Percentiles rank a stretch among this genome's conserved stretches.
Conservation (phyloP, 2,329 filamentous ascomycete species). For the Sphaerulina vaccinii region DNA sequence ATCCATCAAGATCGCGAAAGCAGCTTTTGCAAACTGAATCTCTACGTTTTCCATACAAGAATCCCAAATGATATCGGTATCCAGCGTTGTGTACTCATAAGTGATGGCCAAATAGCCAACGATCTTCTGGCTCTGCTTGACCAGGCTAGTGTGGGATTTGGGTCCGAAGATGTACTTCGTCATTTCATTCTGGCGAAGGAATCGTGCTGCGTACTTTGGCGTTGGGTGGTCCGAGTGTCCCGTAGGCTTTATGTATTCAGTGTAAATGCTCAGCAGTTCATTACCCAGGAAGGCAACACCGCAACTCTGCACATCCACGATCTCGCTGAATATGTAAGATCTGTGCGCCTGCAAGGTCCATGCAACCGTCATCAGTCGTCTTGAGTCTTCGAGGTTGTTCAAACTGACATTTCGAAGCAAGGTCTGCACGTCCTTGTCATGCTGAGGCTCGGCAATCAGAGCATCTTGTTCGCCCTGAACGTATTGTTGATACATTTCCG, state of each 20-base stretch:
- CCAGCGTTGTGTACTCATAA: constrained; percentile 65
- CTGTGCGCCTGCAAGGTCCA: constrained; percentile 71
- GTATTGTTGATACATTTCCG: constrained; percentile 26
- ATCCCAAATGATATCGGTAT: constrained; percentile 81
- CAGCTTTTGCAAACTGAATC: constrained; percentile 76
- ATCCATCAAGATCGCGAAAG: constrained; percentile 64
- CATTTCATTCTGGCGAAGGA: constrained; percentile 68
- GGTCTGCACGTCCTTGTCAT: neutral
- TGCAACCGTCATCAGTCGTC: constrained; percentile 56
- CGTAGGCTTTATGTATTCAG: constrained; percentile 37
- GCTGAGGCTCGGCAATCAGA: constrained; percentile 17
- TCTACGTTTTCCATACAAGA: constrained; percentile 80
- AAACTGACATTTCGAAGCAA: constrained; percentile 21
- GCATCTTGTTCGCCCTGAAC: constrained; percentile 27
- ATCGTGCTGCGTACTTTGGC: constrained; percentile 66
- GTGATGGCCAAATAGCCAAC: constrained; percentile 84
- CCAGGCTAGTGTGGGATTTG: constrained; percentile 89
- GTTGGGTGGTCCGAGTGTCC: constrained; percentile 49
- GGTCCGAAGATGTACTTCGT: constrained; percentile 86
- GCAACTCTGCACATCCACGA: constrained; percentile 85
- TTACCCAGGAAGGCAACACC: constrained; percentile 72
- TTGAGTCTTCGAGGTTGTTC: constrained; percentile 13
- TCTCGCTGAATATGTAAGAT: constrained; percentile 74
- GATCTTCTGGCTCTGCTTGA: constrained; percentile 76
- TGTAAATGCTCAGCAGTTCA: constrained; percentile 68